Conservation (phyloP, 345 rosid species). For the Citrus inodora region DNA sequence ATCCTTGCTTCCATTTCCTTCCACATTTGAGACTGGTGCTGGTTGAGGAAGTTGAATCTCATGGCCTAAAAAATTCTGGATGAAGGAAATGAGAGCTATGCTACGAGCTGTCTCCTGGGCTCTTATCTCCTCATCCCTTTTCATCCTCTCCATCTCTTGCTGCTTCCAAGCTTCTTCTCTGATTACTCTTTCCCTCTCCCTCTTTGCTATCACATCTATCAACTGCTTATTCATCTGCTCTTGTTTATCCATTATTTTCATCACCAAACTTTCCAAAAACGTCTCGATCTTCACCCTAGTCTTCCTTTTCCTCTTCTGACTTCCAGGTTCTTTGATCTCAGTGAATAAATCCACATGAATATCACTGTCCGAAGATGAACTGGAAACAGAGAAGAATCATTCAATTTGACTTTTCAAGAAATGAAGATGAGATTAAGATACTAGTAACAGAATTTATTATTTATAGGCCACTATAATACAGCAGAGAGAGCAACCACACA, state of each 20-base stretch:
- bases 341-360: conserved; percentile 29
- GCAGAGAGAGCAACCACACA: not conserved
- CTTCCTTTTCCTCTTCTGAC: conserved; percentile 55
- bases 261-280: conserved; percentile 50
- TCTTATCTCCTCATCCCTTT: conserved; percentile 52
- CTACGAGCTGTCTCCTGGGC: conserved; percentile 53
- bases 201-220: conserved; percentile 62
- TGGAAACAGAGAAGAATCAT: conserved; percentile 21
- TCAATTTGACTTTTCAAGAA: not conserved
- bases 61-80: conserved; percentile 46
- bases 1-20: conserved; percentile 20
- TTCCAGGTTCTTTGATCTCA: conserved; percentile 19
- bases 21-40: conserved; percentile 17
- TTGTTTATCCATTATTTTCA: conserved; percentile 65
- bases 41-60: conserved; percentile 30
- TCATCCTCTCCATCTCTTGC: conserved; percentile 57
- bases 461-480: not conserved
- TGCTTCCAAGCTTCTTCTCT: conserved; percentile 84
- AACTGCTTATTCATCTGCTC: conserved; percentile 72
- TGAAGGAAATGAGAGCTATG: conserved; percentile 58
- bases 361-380: conserved; percentile 42
- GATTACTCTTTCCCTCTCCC: conserved; percentile 53
- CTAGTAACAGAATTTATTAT: not conserved
- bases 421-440: not conserved
- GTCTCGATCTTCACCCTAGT: conserved; percentile 36